Evolutionary conservation across 1,139 yeast genomes (phyloP).

Genomic region (Yamadazyma pseudoaaseri): DNA sequence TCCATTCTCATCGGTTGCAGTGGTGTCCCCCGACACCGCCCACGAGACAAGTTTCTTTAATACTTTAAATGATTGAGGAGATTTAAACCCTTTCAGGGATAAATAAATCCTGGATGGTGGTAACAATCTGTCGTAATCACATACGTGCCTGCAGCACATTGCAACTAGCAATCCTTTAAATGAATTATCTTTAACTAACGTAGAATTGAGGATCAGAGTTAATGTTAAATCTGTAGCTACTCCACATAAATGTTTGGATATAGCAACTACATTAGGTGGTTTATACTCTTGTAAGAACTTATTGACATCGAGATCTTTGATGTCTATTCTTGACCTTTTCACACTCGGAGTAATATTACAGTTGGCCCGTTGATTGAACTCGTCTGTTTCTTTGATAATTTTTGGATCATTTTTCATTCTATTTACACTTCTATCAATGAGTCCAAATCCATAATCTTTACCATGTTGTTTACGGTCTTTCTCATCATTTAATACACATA

Average conservation of each 20-base stretch:
- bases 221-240: conserved; percentile 89
- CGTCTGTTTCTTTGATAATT: conserved; percentile 51
- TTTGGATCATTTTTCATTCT: conserved; percentile 78
- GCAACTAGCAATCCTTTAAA: conserved; percentile 72
- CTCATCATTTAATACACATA: conserved; percentile 32
- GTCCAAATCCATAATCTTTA: conserved; percentile 45
- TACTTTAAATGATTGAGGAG: conserved; percentile 45
- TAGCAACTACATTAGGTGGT: conserved; percentile 45
- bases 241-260: conserved; percentile 90
- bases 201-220: conserved; percentile 56
- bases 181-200: conserved; percentile 13
- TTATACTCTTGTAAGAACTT: conserved; percentile 33
- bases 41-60: conserved; percentile 74
- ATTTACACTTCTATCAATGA: conserved; percentile 76
- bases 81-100: conserved; percentile 26
- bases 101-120: conserved; percentile 48
- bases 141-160: conserved; percentile 94
- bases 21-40: conserved; percentile 71
- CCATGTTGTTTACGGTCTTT: background rate
- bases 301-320: conserved; percentile 66
- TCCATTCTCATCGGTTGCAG: conserved; percentile 17
- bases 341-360: conserved; percentile 29
- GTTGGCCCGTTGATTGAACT: conserved; percentile 14
- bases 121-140: conserved; percentile 53
- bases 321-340: conserved; percentile 68